Evolutionary conservation across 2,329 filamentous ascomycete species (phyloP).

Genomic region (Nakataea oryzae): DNA sequence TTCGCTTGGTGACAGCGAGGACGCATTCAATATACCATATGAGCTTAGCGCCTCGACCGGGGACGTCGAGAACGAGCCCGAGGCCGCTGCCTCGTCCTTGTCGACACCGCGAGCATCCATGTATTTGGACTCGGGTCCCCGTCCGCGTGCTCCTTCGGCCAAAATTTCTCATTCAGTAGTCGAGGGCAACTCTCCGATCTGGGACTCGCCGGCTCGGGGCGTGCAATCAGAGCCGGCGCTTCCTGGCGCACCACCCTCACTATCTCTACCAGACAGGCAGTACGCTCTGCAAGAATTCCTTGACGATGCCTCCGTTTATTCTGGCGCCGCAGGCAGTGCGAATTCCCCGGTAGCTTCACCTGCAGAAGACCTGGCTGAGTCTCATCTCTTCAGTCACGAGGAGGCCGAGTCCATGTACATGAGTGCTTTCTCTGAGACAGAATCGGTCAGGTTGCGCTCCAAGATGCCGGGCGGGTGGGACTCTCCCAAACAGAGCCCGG

Average conservation of each 20-base stretch:
- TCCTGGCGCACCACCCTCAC: slow-evolving; percentile 1
- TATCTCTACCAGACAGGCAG: not conserved
- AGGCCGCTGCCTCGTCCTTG: slow-evolving; percentile 19
- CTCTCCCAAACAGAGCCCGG: slow-evolving; percentile 19
- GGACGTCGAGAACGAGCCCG: slow-evolving; percentile 22
- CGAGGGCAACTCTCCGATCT: slow-evolving; percentile 17
- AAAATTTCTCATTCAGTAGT: slow-evolving; percentile 18
- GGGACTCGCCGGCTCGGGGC: slow-evolving; percentile 19
- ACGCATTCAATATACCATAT: slow-evolving; percentile 46
- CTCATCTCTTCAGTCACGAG: slow-evolving; percentile 65
- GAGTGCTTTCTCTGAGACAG: slow-evolving; percentile 52
- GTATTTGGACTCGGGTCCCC: slow-evolving; percentile 22
- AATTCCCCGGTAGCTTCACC: not conserved
- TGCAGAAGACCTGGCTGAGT: slow-evolving; percentile 46
- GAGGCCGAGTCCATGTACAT: slow-evolving; percentile 83
- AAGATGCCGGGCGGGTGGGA: slow-evolving; percentile 45
- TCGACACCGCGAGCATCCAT: slow-evolving; percentile 46
- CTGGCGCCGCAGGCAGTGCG: not conserved
- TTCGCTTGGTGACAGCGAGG: slow-evolving; percentile 38
- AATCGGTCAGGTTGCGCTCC: slow-evolving; percentile 17
- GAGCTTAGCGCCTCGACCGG: slow-evolving; percentile 29
- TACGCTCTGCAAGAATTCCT: not conserved
- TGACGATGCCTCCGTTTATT: not conserved
- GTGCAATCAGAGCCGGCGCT: slow-evolving; percentile 26
- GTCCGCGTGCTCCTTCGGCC: slow-evolving; percentile 10